Conservation (phyloP, 2,329 filamentous ascomycete species). For the Phaeophleospora eucalypticola region DNA sequence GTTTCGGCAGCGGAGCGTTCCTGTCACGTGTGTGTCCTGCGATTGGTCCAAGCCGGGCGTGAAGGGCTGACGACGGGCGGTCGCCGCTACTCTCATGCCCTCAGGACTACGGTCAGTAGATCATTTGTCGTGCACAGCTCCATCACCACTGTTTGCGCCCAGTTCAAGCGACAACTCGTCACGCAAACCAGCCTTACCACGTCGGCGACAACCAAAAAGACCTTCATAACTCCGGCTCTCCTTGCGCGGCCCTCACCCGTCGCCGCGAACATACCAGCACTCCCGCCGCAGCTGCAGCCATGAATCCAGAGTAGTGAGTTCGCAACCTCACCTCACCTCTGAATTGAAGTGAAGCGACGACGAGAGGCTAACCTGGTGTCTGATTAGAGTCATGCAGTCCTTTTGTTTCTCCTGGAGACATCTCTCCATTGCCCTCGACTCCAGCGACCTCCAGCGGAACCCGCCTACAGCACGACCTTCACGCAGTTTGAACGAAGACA, state of each 20-base stretch:
- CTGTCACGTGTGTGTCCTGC: background rate
- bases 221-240: background rate
- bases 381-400: background rate
- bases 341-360: background rate
- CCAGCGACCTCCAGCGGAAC: too few relatives aligned
- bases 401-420: background rate
- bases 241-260: background rate
- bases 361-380: background rate
- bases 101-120: background rate
- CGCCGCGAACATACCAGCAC: too few relatives aligned
- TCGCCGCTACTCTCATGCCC: background rate
- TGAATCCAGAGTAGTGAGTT: conserved; percentile 89
- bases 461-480: too few relatives aligned
- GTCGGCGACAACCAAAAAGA: background rate
- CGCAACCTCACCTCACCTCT: background rate
- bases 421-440: too few relatives aligned
- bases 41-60: background rate
- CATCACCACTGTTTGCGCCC: background rate
- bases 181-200: background rate
- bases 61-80: background rate
- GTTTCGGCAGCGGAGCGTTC: background rate
- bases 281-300: conserved; percentile 38
- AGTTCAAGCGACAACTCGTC: background rate
- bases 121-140: background rate
- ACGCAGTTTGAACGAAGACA: too few relatives aligned